These are phyloP conservation scores for Fomitopsis pinicola DNA, from an alignment of 1,284 basidiomycete species.

Conservation along the genomic window DNA sequence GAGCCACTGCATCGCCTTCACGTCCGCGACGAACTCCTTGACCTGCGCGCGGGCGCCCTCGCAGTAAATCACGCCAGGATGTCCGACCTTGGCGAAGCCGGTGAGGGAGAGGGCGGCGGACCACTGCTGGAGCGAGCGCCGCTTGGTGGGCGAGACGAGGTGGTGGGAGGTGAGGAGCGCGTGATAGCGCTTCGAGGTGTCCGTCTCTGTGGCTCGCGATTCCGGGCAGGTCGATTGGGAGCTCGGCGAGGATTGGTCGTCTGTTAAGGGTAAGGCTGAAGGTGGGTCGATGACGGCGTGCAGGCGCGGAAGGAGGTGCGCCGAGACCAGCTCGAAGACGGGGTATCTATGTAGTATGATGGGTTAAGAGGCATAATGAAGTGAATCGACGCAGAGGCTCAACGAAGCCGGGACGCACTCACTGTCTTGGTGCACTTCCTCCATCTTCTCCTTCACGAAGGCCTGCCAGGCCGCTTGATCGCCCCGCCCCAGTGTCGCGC, in stretches of 20 bases:
- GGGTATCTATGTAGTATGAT: slow-evolving; percentile 42
- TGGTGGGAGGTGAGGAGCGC: slow-evolving; percentile 72
- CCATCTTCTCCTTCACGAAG: slow-evolving; percentile 37
- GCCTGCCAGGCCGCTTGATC: slow-evolving; percentile 53
- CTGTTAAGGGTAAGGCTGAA: not conserved
- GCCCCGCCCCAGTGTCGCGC: slow-evolving; percentile 38
- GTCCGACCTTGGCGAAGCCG: slow-evolving; percentile 71
- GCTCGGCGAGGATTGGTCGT: not conserved
- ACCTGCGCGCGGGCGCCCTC: slow-evolving; percentile 50
- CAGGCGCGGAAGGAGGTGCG: slow-evolving; percentile 54
- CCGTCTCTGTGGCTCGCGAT: not conserved
- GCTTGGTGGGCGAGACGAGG: slow-evolving; percentile 64
- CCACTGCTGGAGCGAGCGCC: slow-evolving; percentile 59
- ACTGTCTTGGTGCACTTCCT: slow-evolving; percentile 37
- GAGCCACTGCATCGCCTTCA: slow-evolving; percentile 78
- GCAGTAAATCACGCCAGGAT: slow-evolving; percentile 72
- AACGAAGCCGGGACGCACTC: slow-evolving; percentile 35
- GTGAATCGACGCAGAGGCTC: not conserved
- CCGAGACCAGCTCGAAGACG: slow-evolving; percentile 52
- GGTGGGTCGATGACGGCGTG: slow-evolving; percentile 31
- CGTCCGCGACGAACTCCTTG: slow-evolving; percentile 59
- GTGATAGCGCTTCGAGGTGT: slow-evolving; percentile 36
- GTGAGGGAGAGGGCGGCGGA: slow-evolving; percentile 49
- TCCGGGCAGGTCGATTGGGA: not conserved
- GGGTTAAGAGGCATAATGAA: not conserved